A percentile compares a stretch with the other conserved stretches of the same genome.
These are phyloP conservation scores for Dictyostelium intermedium DNA, from an alignment of 78 protist genomes.

Conservation along the genomic window DNA sequence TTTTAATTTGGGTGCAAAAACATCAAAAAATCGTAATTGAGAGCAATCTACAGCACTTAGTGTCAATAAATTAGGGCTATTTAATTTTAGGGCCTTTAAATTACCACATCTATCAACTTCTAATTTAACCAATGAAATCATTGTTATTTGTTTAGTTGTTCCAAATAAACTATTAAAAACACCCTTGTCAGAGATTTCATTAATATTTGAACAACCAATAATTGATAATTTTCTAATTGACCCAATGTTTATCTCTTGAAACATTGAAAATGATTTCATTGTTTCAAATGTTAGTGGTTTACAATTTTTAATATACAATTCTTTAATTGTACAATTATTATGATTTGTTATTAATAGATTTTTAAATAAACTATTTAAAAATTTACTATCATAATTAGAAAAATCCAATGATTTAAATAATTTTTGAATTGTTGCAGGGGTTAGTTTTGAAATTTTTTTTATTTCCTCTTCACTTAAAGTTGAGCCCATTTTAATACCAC, in stretches of 20 bases:
- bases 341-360: background rate
- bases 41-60: background rate
- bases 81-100: background rate
- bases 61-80: background rate
- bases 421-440: background rate
- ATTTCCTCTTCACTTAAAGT: no score
- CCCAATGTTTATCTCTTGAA: background rate
- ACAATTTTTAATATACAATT: background rate
- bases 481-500: no score
- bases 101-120: background rate
- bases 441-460: background rate
- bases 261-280: background rate
- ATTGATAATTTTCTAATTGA: background rate
- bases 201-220: background rate
- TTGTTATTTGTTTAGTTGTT: background rate
- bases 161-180: background rate
- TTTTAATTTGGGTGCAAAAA: no score
- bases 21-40: no score
- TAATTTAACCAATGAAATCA: background rate
- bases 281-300: background rate
- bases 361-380: no score
- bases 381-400: background rate
- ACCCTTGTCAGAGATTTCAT: background rate
- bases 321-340: background rate
- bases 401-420: background rate